A percentile compares a stretch with the other conserved stretches of the same genome.
Evolutionary conservation across 1,139 yeast species (phyloP).

Genomic region (Magnusiomyces sp.): DNA sequence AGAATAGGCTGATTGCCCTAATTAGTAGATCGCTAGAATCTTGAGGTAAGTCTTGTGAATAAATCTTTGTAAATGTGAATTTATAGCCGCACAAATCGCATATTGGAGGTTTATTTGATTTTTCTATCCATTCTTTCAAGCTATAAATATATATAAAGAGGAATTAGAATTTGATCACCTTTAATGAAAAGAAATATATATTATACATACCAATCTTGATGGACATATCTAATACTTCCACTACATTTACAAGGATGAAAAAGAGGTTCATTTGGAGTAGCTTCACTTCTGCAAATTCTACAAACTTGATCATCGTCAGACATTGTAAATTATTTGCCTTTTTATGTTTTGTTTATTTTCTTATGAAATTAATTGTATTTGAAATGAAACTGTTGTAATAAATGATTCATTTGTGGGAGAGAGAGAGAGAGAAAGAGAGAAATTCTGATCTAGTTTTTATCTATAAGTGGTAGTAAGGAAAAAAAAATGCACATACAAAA

Average conservation of each 20-base stretch:
- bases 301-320: constrained; percentile 36
- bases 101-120: constrained; percentile 49
- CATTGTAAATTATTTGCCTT: too few species aligned
- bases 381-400: too few species aligned
- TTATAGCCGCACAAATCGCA: constrained; percentile 89
- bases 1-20: too few species aligned
- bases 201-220: constrained; percentile 60
- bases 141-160: constrained; percentile 15
- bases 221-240: constrained; percentile 89
- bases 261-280: constrained; percentile 67
- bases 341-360: too few species aligned
- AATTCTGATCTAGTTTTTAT: too few species aligned
- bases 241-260: constrained; percentile 90
- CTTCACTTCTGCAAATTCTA: constrained; percentile 91
- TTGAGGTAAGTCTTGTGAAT: neutral
- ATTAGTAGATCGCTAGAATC: too few species aligned
- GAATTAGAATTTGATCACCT: neutral
- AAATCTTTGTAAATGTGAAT: constrained; percentile 55
- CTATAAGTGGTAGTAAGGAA: too few species aligned
- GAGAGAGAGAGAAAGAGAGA: too few species aligned
- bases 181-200: neutral
- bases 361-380: too few species aligned
- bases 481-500: too few species aligned
- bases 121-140: constrained; percentile 76
- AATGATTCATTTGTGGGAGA: too few species aligned